Conservation (phyloP, 2,329 filamentous ascomycete species). For the Rachicladosporium sp. region DNA sequence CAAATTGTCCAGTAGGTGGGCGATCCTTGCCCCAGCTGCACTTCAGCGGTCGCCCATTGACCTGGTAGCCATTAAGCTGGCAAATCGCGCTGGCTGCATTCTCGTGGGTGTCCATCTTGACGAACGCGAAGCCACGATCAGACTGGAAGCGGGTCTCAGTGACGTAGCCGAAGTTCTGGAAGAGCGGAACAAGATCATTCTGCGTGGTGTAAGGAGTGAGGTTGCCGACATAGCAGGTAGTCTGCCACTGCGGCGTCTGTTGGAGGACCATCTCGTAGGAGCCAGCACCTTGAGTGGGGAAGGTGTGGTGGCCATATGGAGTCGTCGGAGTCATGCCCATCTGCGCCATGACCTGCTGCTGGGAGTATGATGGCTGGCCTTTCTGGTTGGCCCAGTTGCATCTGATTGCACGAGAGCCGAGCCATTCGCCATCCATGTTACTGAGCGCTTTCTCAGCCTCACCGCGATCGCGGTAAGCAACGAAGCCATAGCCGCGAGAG, state of each 20-base stretch:
- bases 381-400: constrained; percentile 99
- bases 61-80: constrained; percentile 93
- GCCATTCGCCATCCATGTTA: constrained; percentile 98
- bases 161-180: constrained; percentile 97
- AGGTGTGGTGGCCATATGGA: constrained; percentile 82
- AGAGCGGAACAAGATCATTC: constrained; percentile 90
- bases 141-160: constrained; percentile 96
- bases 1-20: constrained; percentile 53
- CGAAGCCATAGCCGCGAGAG: constrained; percentile 93
- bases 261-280: constrained; percentile 95
- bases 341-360: constrained; percentile 91
- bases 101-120: constrained; percentile 98
- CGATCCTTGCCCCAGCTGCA: constrained; percentile 99
- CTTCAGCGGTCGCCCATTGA: constrained; percentile 92
- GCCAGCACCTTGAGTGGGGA: constrained; percentile 89
- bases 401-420: constrained; percentile 91
- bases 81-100: constrained; percentile 98
- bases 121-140: constrained; percentile 93
- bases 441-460: constrained; percentile 94
- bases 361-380: constrained; percentile 95
- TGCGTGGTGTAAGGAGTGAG: constrained; percentile 95
- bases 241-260: constrained; percentile 96
- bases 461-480: constrained; percentile 84
- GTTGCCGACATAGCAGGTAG: constrained; percentile 95
- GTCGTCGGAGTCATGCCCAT: constrained; percentile 98